A percentile compares a stretch with the other conserved stretches of the same genome.
phyloP scores from a whole-genome alignment of 805 yeast species.

The Cyberlindnera lachancei region DNA sequence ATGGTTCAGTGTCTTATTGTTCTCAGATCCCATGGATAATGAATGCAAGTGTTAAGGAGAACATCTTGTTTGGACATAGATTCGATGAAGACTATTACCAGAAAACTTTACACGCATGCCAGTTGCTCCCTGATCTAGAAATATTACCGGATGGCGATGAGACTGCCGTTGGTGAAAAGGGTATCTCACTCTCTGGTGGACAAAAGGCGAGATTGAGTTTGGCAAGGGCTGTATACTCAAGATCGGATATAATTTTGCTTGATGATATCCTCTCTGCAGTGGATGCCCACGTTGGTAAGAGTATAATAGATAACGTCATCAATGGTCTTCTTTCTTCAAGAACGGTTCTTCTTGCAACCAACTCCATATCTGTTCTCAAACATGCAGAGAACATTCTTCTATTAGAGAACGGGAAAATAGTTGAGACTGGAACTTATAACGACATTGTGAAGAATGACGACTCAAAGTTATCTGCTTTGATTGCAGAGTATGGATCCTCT shows the following conservation, averaged over 20 bases:
- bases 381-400: constrained; percentile 64
- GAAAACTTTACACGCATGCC: constrained; percentile 81
- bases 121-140: constrained; percentile 67
- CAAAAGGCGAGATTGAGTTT: constrained; percentile 57
- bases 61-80: constrained; percentile 82
- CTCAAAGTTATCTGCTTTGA: constrained; percentile 44
- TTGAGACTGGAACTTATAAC: constrained; percentile 56
- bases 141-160: constrained; percentile 82
- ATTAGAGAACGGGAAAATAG: constrained; percentile 58
- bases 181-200: constrained; percentile 54
- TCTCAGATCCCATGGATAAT: constrained; percentile 95
- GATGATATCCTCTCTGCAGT: constrained; percentile 70
- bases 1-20: constrained; percentile 82
- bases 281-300: constrained; percentile 73
- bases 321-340: constrained; percentile 68
- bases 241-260: constrained; percentile 48
- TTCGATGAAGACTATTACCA: constrained; percentile 78
- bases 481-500: constrained; percentile 55
- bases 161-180: constrained; percentile 69
- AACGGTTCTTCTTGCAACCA: constrained; percentile 77
- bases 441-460: constrained; percentile 38
- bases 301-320: constrained; percentile 71
- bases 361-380: constrained; percentile 71
- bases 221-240: constrained; percentile 63
- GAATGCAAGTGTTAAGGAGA: constrained; percentile 88